Base-by-base conservation (phyloP, 2,329 filamentous ascomycete genomes). In the Colletotrichum zoysiae region DNA sequence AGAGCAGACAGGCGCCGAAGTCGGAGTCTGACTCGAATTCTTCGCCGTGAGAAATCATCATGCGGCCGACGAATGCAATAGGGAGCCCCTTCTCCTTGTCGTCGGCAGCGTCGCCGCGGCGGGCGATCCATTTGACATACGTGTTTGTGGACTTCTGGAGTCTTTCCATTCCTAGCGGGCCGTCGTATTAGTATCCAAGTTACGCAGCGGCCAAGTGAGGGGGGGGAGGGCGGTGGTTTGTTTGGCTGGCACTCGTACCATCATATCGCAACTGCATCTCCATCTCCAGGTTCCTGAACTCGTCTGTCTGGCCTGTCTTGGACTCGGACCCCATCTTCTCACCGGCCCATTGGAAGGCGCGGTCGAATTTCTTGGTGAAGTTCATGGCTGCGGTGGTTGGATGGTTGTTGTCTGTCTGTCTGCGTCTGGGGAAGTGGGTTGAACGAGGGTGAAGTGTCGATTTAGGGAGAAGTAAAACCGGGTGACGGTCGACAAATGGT, bases 271-370 rank as follows among this genome's bases (percentile, higher is more conserved):
- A 86, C 70, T 89, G 87, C 95, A 98, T 98, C 84, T 98, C 95
- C 67, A 89, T 86, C 84, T 98, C 95, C 77, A 98, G 85, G 72
- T 89, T 89, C 84, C 93, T 97, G 88, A 98, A 98, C 78, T 98
- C 93, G 64, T 98, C 95, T 0, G 94, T 93, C 74, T 94, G 90
- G 80, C 87, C 90, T 12, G 95, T 98, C 84, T 95, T 96, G 83
- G 91, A 89, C 83, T 98, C 95, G 75, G 90, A 90, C 77, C 95
- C 95, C 93, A 98, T 97, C 84, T 95, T 94, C 85, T 98, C 95
- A 76, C 94, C 94, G 48, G 95, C 94, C 95, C 95, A 98, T 92
- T 98, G 95, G 86, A 95, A 97, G 86, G 97, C 92, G 79, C 95
- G 92, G 84, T 95, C 95, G 80, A 98, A 90, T 81, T 97, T 97